Conservation (phyloP, 371 early-diverging fungal species). For the Syncephalastrum contaminatum region DNA sequence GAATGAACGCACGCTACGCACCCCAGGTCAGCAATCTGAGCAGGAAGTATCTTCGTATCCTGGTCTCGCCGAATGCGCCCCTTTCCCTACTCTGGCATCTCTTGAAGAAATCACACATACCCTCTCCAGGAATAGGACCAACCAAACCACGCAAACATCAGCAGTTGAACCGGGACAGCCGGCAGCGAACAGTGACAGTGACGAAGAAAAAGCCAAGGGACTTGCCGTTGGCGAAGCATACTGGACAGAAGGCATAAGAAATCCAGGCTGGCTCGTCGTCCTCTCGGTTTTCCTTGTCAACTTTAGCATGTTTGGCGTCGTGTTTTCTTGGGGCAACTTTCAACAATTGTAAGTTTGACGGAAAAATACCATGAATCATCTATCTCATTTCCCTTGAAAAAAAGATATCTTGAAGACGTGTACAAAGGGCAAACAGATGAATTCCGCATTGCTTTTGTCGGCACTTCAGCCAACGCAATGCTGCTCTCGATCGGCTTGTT, state of each 20-base stretch:
- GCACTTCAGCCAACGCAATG: constrained; percentile 47
- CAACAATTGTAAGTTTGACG: constrained; percentile 38
- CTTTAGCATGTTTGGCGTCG: constrained; percentile 56
- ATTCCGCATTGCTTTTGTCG: constrained; percentile 53
- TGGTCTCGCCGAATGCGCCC: constrained; percentile 32
- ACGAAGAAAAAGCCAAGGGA: not conserved
- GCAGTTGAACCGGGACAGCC: not conserved
- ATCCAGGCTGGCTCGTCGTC: constrained; percentile 50
- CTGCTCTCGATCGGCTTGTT: constrained; percentile 55
- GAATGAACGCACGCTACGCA: no score
- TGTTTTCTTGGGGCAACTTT: constrained; percentile 58
- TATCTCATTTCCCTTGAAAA: not conserved
- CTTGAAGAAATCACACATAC: constrained; percentile 37
- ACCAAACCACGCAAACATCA: constrained; percentile 7
- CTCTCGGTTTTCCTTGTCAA: constrained; percentile 54
- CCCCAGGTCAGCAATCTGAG: not conserved
- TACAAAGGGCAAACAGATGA: constrained; percentile 27
- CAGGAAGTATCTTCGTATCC: constrained; percentile 18
- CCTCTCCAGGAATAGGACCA: constrained; percentile 21
- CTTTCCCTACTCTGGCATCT: constrained; percentile 35
- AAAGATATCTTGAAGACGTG: constrained; percentile 34
- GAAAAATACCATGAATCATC: not conserved
- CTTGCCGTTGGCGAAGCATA: constrained; percentile 18
- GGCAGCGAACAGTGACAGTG: not conserved
- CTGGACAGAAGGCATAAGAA: constrained; percentile 33